These are phyloP conservation scores for Prunus campanulata DNA, from an alignment of 306 rosid genomes.

Conservation along the genomic window DNA sequence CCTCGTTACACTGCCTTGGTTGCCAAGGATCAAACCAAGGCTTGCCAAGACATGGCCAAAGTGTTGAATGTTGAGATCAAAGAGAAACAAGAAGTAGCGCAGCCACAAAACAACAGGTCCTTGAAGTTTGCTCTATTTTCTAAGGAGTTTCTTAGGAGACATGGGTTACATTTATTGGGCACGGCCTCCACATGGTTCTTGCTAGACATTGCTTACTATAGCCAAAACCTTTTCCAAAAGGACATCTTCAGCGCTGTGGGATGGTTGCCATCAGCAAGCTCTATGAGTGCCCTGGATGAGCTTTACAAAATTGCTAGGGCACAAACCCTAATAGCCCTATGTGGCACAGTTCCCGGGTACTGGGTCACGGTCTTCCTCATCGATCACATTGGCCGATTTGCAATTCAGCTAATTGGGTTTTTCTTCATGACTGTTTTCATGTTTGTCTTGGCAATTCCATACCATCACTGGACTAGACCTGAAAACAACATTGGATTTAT, in stretches of 20 bases:
- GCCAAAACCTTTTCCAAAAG: conserved; percentile 48
- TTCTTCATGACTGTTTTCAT: conserved; percentile 51
- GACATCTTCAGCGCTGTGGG: conserved; percentile 65
- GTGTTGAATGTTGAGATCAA: conserved; percentile 36
- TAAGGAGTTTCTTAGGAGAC: conserved; percentile 38
- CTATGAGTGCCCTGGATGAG: conserved; percentile 64
- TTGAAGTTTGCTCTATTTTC: conserved; percentile 47
- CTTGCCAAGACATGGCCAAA: conserved; percentile 54
- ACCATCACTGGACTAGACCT: conserved; percentile 25
- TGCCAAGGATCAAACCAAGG: conserved; percentile 47
- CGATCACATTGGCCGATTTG: conserved; percentile 49
- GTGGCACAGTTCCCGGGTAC: conserved; percentile 68
- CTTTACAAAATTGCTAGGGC: conserved; percentile 56
- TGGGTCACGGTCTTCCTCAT: conserved; percentile 64
- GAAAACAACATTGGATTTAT: conserved; percentile 32
- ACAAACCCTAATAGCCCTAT: conserved; percentile 53
- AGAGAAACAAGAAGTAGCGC: not conserved
- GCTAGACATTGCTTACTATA: conserved; percentile 65
- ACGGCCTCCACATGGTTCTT: conserved; percentile 67
- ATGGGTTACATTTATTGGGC: conserved; percentile 58
- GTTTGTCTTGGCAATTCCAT: conserved; percentile 45
- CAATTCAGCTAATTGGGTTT: conserved; percentile 62
- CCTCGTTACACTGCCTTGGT: conserved; percentile 67
- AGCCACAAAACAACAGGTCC: not conserved
- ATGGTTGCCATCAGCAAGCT: conserved; percentile 39